phyloP scores from a whole-genome alignment of 768 basidiomycete species.

The Fomitopsis pulvina region DNA sequence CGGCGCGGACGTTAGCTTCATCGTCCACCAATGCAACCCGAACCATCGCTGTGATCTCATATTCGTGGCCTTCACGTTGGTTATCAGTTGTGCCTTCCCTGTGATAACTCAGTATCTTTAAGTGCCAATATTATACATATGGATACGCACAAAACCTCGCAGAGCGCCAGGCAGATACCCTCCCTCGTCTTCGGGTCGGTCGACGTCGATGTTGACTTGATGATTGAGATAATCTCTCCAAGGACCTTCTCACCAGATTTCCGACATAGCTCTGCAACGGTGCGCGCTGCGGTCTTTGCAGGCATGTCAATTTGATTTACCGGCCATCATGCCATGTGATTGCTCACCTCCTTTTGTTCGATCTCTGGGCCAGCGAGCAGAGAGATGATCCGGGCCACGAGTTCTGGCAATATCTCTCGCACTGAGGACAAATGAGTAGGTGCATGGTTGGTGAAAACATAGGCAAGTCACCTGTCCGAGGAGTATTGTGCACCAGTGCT shows the following conservation, averaged over 20 bases:
- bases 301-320: not conserved
- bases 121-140: not conserved
- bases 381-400: conserved; percentile 70
- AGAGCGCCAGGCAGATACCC: conserved; percentile 83
- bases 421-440: conserved; percentile 34
- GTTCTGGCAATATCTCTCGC: conserved; percentile 84
- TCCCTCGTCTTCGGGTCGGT: conserved; percentile 60
- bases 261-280: conserved; percentile 82
- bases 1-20: conserved; percentile 76
- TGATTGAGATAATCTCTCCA: conserved; percentile 73
- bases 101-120: not conserved
- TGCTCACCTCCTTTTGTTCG: conserved; percentile 83
- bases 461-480: conserved; percentile 64
- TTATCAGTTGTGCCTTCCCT: conserved; percentile 81
- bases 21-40: conserved; percentile 84
- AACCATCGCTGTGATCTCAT: conserved; percentile 81
- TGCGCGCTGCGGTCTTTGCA: conserved; percentile 79
- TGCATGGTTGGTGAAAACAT: not conserved
- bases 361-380: conserved; percentile 72
- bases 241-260: conserved; percentile 94
- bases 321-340: not conserved
- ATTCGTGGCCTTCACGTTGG: conserved; percentile 84
- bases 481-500: conserved; percentile 92
- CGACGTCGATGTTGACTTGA: conserved; percentile 61
- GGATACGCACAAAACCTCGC: conserved; percentile 73